Conservation (phyloP, 1,284 basidiomycete species). For the Heliocybe sulcata region DNA sequence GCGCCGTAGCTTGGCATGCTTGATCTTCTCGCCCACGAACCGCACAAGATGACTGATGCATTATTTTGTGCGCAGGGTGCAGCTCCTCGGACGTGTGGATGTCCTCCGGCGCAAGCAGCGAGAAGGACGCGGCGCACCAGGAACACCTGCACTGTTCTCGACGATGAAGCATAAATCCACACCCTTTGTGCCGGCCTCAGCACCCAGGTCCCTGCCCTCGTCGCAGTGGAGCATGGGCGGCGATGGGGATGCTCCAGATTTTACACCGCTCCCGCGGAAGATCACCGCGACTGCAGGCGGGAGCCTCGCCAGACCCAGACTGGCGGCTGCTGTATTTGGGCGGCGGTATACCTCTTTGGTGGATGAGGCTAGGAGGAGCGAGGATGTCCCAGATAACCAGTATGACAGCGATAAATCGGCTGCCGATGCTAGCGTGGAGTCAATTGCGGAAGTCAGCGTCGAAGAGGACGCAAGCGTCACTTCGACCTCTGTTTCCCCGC, state of each 20-base stretch:
- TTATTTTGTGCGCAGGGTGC: slow-evolving; percentile 31
- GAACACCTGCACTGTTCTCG: slow-evolving; percentile 24
- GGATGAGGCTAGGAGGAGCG: not conserved
- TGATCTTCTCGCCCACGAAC: too few species aligned
- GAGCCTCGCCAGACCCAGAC: not conserved
- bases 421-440: not conserved
- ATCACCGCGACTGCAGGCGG: not conserved
- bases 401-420: not conserved
- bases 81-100: slow-evolving; percentile 41
- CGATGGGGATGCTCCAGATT: slow-evolving; percentile 38
- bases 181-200: too few species aligned
- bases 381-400: not conserved
- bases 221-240: slow-evolving; percentile 6
- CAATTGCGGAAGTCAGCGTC: not conserved
- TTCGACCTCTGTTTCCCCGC: not conserved
- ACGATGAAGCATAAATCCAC: slow-evolving; percentile 6
- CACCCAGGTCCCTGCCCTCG: too few species aligned
- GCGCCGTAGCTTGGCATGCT: too few species aligned
- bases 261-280: slow-evolving; percentile 20
- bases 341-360: not conserved
- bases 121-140: slow-evolving; percentile 46
- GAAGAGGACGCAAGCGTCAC: not conserved
- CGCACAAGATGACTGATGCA: slow-evolving; percentile 4
- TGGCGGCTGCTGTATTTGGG: not conserved
- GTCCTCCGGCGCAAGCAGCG: slow-evolving; percentile 60